Evolutionary conservation across 2,329 filamentous ascomycete species (phyloP).

Genomic region (Huntiella moniliformis): DNA sequence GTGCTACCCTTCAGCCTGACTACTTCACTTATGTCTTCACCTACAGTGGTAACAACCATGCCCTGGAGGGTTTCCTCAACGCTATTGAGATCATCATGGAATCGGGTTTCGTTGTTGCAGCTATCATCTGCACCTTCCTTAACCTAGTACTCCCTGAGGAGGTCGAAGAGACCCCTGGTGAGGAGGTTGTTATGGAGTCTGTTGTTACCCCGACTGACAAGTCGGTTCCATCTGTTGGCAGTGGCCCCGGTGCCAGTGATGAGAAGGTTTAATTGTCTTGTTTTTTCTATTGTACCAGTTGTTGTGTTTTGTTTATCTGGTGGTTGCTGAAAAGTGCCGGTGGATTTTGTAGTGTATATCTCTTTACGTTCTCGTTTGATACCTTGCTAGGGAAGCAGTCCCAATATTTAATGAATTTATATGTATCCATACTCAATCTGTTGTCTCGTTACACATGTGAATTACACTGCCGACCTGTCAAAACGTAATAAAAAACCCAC

Average conservation of each 20-base stretch:
- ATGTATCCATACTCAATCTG: too few relatives aligned
- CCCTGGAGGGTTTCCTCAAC: slow-evolving; percentile 54
- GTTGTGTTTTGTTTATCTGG: background rate
- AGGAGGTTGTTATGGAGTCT: slow-evolving; percentile 3
- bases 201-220: background rate
- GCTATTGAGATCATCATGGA: slow-evolving; percentile 56
- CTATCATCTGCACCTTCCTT: slow-evolving; percentile 51
- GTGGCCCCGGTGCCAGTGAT: background rate
- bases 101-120: slow-evolving; percentile 58
- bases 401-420: background rate
- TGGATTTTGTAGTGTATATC: background rate
- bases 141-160: slow-evolving; percentile 60
- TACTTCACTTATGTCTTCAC: slow-evolving; percentile 59
- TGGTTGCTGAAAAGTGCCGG: background rate
- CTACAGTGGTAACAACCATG: slow-evolving; percentile 47
- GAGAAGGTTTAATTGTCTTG: slow-evolving; percentile 7
- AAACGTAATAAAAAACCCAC: too few relatives aligned
- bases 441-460: too few relatives aligned
- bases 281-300: background rate
- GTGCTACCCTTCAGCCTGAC: slow-evolving; percentile 44
- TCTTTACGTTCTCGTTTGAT: background rate
- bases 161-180: slow-evolving; percentile 35
- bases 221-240: background rate
- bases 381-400: background rate
- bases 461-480: too few relatives aligned